phyloP scores from a whole-genome alignment of 78 protist genomes.

The Dictyostelium citrinum region DNA sequence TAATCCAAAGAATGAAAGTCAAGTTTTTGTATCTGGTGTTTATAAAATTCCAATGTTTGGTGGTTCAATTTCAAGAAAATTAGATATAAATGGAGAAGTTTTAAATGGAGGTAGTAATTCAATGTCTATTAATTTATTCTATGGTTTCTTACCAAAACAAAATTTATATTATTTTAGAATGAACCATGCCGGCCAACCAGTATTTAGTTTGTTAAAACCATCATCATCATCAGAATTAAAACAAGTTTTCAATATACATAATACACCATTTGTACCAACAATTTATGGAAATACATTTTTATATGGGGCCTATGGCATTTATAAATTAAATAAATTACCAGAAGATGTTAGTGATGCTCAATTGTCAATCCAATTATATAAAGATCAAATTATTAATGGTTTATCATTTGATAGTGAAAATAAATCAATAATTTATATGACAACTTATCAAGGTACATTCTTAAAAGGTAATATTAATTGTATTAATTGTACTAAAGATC shows the following conservation, averaged over 20 bases:
- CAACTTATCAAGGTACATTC: slow-evolving; percentile 14
- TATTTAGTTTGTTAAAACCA: neutral
- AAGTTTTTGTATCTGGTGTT: neutral
- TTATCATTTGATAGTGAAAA: neutral
- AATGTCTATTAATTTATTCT: neutral
- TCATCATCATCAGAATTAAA: neutral
- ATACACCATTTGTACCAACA: neutral
- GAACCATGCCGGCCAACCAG: neutral
- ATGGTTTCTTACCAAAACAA: neutral
- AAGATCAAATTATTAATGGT: neutral
- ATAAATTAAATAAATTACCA: neutral
- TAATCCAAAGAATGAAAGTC: neutral
- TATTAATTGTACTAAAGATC: neutral
- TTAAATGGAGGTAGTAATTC: neutral
- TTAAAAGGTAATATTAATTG: neutral
- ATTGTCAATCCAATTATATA: neutral
- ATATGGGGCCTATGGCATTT: slow-evolving; percentile 1
- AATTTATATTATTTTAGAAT: neutral
- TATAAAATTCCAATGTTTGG: neutral
- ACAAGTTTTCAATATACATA: neutral
- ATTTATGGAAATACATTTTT: neutral
- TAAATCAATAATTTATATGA: neutral
- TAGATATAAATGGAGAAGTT: neutral
- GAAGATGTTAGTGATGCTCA: neutral
- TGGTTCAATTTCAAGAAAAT: neutral